These are phyloP conservation scores for Pisolithus microcarpus DNA, from an alignment of 768 basidiomycete species.

Conservation along the genomic window DNA sequence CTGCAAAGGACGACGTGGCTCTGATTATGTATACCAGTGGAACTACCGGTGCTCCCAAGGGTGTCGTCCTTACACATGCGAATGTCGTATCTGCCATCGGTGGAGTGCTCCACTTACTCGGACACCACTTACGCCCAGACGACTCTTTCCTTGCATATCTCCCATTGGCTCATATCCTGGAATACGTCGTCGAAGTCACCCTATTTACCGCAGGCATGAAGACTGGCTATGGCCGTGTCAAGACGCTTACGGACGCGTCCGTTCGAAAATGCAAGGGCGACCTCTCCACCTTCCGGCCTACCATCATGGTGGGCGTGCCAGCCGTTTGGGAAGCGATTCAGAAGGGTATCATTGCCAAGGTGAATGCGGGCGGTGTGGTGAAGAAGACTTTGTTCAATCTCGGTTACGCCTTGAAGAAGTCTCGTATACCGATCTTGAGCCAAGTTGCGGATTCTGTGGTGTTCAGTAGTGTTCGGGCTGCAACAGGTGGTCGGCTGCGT, in stretches of 20 bases:
- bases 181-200: slow-evolving; percentile 85
- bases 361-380: slow-evolving; percentile 57
- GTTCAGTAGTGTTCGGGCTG: slow-evolving; percentile 66
- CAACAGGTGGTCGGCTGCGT: slow-evolving; percentile 83
- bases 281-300: slow-evolving; percentile 71
- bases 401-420: slow-evolving; percentile 70
- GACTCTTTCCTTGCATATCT: slow-evolving; percentile 76
- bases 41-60: slow-evolving; percentile 90
- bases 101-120: slow-evolving; percentile 65
- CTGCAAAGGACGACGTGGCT: slow-evolving; percentile 45
- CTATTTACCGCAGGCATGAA: slow-evolving; percentile 73
- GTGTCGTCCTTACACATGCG: slow-evolving; percentile 80
- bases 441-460: slow-evolving; percentile 70
- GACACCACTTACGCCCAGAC: slow-evolving; percentile 37
- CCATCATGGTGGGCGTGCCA: slow-evolving; percentile 92
- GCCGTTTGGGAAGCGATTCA: slow-evolving; percentile 97
- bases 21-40: slow-evolving; percentile 87
- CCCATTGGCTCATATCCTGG: slow-evolving; percentile 91
- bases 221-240: slow-evolving; percentile 85
- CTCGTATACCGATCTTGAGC: slow-evolving; percentile 55
- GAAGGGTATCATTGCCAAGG: slow-evolving; percentile 85
- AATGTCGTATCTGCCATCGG: slow-evolving; percentile 85
- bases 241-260: slow-evolving; percentile 93
- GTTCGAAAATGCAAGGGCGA: slow-evolving; percentile 87
- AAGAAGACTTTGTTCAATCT: slow-evolving; percentile 76